Evolutionary conservation across 169 alveolate species (phyloP).

Genomic region (Plasmodium sp.): DNA sequence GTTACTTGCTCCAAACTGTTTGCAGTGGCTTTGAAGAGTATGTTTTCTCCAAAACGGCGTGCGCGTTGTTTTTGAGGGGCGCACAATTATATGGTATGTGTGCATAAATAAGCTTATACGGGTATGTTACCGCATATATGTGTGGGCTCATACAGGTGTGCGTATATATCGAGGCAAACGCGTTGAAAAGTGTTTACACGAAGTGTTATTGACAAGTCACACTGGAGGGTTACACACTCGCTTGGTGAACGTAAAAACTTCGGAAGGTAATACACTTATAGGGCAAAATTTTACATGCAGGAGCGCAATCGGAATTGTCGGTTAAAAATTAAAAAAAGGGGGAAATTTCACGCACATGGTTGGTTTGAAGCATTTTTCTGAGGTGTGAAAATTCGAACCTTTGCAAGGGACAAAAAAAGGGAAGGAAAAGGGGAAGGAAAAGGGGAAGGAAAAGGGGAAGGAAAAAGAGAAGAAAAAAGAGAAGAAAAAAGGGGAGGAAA

Average conservation of each 20-base stretch:
- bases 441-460: neutral
- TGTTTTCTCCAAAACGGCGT: slow-evolving; percentile 4
- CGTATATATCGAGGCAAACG: neutral
- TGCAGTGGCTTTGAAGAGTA: neutral
- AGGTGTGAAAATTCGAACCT: slow-evolving; percentile 17
- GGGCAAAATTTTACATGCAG: slow-evolving; percentile 10
- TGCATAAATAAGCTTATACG: neutral
- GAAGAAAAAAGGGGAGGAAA: slow-evolving; percentile 1
- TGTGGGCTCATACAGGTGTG: slow-evolving; percentile 3
- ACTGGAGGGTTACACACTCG: neutral
- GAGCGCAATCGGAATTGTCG: slow-evolving; percentile 25
- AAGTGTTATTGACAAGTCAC: neutral
- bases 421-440: neutral
- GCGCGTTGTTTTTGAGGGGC: neutral
- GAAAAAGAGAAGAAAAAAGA: neutral
- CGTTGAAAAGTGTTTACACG: slow-evolving; percentile 7
- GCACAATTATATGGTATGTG: neutral
- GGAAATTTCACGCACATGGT: neutral
- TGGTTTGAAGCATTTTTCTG: slow-evolving; percentile 15
- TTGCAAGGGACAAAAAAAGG: neutral
- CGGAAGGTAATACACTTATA: neutral
- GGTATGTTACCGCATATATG: neutral
- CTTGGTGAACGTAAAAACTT: neutral
- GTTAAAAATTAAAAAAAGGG: slow-evolving; percentile 38
- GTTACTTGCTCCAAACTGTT: neutral